Conservation (phyloP, 192 early-diverging fungal genomes). For the Umbelopsis sp. region DNA sequence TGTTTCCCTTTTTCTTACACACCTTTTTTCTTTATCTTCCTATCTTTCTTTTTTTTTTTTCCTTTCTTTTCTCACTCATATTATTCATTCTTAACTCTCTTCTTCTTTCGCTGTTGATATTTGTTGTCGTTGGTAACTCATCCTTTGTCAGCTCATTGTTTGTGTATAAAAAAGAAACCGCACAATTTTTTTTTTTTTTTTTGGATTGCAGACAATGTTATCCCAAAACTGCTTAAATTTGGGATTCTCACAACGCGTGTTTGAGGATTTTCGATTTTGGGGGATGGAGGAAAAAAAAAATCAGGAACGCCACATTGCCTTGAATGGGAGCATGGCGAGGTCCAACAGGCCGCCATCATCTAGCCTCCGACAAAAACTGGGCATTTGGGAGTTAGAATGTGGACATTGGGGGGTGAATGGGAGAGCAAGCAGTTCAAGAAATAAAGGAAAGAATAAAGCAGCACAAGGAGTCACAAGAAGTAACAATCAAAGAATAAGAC, state of each 20-base stretch:
- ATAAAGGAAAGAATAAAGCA: background rate
- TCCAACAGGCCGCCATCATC: background rate
- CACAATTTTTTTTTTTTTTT: background rate
- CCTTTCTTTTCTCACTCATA: background rate
- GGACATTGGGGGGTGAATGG: background rate
- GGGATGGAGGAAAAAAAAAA: background rate
- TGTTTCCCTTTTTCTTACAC: background rate
- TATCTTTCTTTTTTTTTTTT: too few species aligned
- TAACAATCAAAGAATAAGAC: background rate
- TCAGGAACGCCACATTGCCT: constrained; percentile 15
- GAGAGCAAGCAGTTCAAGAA: background rate
- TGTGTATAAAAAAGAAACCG: constrained; percentile 10
- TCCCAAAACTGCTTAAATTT: too few species aligned
- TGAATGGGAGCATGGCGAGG: constrained; percentile 6
- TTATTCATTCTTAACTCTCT: background rate
- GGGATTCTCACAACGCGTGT: background rate
- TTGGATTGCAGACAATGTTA: background rate
- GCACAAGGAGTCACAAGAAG: background rate
- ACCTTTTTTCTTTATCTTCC: too few species aligned
- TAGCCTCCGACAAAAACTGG: constrained; percentile 5
- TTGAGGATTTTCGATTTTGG: background rate
- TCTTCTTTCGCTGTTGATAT: constrained; percentile 12
- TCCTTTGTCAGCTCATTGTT: constrained; percentile 12
- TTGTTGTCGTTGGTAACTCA: constrained; percentile 11
- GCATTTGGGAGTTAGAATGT: background rate